These are phyloP conservation scores for Boletus speciosus DNA, from an alignment of 768 basidiomycete genomes.

Conservation along the genomic window DNA sequence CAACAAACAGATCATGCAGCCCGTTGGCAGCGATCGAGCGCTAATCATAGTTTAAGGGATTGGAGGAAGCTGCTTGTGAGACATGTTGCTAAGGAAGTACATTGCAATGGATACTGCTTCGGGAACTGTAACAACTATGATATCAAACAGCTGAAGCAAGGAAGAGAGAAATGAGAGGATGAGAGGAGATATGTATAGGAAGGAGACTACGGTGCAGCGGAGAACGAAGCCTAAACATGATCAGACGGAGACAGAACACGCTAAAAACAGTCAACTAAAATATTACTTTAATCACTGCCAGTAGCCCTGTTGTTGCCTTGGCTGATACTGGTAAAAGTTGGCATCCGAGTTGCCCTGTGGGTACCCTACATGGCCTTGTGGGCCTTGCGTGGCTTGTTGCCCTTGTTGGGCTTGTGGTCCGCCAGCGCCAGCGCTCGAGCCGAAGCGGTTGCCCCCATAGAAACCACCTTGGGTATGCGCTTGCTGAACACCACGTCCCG, in stretches of 20 bases:
- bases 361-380: conserved; percentile 46
- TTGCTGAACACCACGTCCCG: conserved; percentile 44
- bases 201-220: background rate
- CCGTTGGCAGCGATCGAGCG: too few relatives aligned
- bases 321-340: conserved; percentile 71
- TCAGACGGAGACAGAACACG: background rate
- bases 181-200: conserved; percentile 6
- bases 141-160: conserved; percentile 31
- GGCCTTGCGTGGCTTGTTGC: conserved; percentile 33
- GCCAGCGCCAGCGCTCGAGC: conserved; percentile 39
- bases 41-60: background rate
- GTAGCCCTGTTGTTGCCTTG: conserved; percentile 60
- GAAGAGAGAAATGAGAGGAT: conserved; percentile 4
- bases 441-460: conserved; percentile 44
- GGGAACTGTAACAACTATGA: conserved; percentile 24
- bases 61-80: conserved; percentile 13
- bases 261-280: conserved; percentile 10
- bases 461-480: conserved; percentile 42
- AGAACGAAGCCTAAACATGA: conserved; percentile 5
- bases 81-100: conserved; percentile 29
- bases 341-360: conserved; percentile 56
- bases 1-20: too few relatives aligned
- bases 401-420: conserved; percentile 49
- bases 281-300: conserved; percentile 36
- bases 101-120: conserved; percentile 27